Evolutionary conservation across 2,329 filamentous ascomycete genomes (phyloP), one percentile per base, ranked within the genome.

Genomic region (Fusarium liriodendri): DNA sequence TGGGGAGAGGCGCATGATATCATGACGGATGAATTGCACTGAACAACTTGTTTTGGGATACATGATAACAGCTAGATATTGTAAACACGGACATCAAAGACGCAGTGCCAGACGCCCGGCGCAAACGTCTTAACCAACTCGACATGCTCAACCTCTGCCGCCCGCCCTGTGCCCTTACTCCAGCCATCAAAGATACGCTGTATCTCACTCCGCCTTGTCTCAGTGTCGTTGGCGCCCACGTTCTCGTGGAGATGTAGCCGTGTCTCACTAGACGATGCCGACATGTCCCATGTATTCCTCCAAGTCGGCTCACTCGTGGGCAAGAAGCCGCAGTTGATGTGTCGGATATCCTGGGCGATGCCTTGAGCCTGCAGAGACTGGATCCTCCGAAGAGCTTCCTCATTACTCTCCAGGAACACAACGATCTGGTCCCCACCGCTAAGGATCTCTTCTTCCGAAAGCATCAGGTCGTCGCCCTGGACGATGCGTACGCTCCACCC

Each of bases 221-320:
- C 84, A 8, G 91, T 85, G 69, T 91, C 90, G 2, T 82, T 79
- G 14, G 85, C 85, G 18, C 86, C 89, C 1, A 92, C 89, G 71
- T 93, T 93, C 79, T 93, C 90, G 77, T 93, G 91, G 32, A 93
- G 81, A 80, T 93, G 91, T 22, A 93, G 80, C 89, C 90, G 91
- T 9, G 86, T 84, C n/a, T 78, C 77, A 61, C 69, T 77, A 6
- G 77, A 77, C 50, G 63, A 77, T 50, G 73, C 69, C 25, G 86
- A 78, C 18, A 90, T 84, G 2, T 84, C 80, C 82, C 87, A 86
- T 0, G 90, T 87, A 10, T 83, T 80, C 47, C 80, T 79, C 90
- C 91, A 93, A 1, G 84, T 86, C 6, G 80, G 79, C 54, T 86
- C 82, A 73, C 90, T 92, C 0, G 85, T 87, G 0, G 91, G 91